Base-by-base conservation (phyloP, 1,284 basidiomycete genomes). In the Porogramme epimiltina region DNA sequence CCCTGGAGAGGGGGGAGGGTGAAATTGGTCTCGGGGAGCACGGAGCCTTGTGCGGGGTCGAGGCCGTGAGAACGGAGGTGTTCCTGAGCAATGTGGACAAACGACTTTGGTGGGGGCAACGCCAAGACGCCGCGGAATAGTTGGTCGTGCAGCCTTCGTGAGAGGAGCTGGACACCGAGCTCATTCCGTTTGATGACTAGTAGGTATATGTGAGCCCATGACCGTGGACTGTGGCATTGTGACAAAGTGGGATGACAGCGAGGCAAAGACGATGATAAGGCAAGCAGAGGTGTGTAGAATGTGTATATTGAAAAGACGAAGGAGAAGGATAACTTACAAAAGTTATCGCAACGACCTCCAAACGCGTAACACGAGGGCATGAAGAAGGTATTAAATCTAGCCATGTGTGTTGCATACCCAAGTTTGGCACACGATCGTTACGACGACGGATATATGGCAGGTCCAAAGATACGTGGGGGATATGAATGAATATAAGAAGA, bases 121-220 rank as follows among this genome's bases (percentile, higher is more conserved):
- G 90, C 85, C 1, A 81, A 73, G 23, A 78, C 69, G 51, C 88
- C 82, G 42, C 84, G 87, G 70, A 98, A 98, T 50, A 97, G 79
- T 66, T 98, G 95, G 4, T 75, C 66, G 69, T 96, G 94, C 16
- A 98, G 72, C 24, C 76, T 73, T 4, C 84, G 79, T 3, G 94
- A 92, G 26, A 99, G 83, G 45, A 98, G 82, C 68, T 99, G 95
- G 2, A 98, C 95, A 18, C 95, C 95, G 28, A 95, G 79, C 58
- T 91, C 83, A 65, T 97, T 98, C 47, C 93, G 82, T 66, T 85
- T 84, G 47, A 77, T 81, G 6, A 41, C 52, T 47, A 31, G 15
- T 0, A n/a, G 19, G 1, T 16, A 8, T 22, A 34, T 20, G 11
- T 4, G 9, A 37, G 34, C 16, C 6, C 16, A 37, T 4, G 16